Evolutionary conservation across 306 rosid genomes (phyloP).

Genomic region (apple (Malus domestica)): ASM211411v1 NC_041804.1:32978501-32979000

Average conservation of each 20-base stretch:
- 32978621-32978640: conserved; percentile 32
- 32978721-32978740: conserved; percentile 59
- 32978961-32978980: background rate
- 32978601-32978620: conserved; percentile 47
- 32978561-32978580: conserved; percentile 78
- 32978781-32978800: conserved; percentile 69
- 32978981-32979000: background rate
- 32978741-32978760: conserved; percentile 52
- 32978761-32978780: conserved; percentile 56
- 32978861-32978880: background rate
- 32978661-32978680: conserved; percentile 32
- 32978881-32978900: background rate
- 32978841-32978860: conserved; percentile 4
- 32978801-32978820: conserved; percentile 99
- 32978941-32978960: background rate
- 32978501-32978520: background rate
- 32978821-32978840: conserved; percentile 71
- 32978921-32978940: background rate
- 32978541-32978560: conserved; percentile 98
- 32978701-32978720: conserved; percentile 46
- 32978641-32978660: conserved; percentile 64
- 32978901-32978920: conserved; percentile 14
- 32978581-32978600: conserved; percentile 85
- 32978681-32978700: conserved; percentile 51
- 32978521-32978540: conserved; percentile 35